A percentile compares a stretch with the other conserved stretches of the same genome.
These are phyloP conservation scores for Silybum marianum DNA, from an alignment of 129 eudicot genomes.

Conservation along the genomic window DNA sequence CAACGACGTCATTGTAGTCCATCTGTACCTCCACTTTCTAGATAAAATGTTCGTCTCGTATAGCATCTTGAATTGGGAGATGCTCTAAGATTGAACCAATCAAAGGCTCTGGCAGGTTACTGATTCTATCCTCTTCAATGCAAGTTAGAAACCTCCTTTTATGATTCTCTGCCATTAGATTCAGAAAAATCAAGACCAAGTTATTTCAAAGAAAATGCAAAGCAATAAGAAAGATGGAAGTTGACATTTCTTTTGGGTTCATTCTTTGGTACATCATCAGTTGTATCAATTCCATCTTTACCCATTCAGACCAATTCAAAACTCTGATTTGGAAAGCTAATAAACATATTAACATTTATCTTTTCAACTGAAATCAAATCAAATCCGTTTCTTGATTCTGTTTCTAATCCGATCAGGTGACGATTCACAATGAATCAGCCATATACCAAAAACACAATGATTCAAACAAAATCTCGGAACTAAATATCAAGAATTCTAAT, in stretches of 20 bases:
- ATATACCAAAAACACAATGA: too few species aligned
- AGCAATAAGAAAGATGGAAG: neutral
- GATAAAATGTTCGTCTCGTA: neutral
- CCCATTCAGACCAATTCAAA: too few species aligned
- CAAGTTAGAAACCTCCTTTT: neutral
- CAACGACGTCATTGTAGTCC: slow-evolving; percentile 6
- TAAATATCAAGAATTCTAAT: too few species aligned
- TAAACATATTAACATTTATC: too few species aligned
- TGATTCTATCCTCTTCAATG: slow-evolving; percentile 4
- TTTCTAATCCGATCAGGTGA: neutral
- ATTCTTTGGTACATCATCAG: too few species aligned
- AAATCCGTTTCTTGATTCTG: neutral
- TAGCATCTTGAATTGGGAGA: neutral
- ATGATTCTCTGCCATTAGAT: neutral
- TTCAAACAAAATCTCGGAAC: too few species aligned
- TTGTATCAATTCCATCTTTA: too few species aligned
- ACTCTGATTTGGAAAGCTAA: too few species aligned
- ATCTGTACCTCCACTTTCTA: slow-evolving; percentile 19
- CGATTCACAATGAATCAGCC: too few species aligned
- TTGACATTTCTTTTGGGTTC: too few species aligned
- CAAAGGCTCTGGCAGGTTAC: neutral
- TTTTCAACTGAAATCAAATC: too few species aligned
- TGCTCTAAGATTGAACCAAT: neutral
- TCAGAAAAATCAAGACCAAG: neutral
- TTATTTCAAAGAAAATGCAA: neutral